Conservation (phyloP, 352 stramenopile species). For the Pythium pyrilobum region DNA sequence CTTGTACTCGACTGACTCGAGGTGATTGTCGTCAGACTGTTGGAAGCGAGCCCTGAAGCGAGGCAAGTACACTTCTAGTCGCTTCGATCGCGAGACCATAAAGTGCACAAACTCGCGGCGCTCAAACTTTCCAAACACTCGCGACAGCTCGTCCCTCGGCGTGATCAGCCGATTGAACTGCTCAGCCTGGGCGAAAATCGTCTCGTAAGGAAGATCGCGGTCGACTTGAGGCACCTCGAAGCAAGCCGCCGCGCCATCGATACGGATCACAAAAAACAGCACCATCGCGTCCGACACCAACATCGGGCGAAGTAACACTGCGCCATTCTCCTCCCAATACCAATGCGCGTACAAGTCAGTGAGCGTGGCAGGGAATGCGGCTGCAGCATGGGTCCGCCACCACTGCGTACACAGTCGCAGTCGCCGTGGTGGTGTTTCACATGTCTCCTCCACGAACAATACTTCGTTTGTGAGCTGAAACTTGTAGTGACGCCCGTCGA, state of each 20-base stretch:
- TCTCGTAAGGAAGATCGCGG: neutral
- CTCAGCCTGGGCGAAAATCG: neutral
- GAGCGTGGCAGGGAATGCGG: neutral
- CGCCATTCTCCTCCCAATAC: neutral
- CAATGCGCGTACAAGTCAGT: neutral
- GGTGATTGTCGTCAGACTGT: neutral
- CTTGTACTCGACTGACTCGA: neutral
- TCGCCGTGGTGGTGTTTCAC: neutral
- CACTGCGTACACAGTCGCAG: neutral
- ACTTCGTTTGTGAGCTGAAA: neutral
- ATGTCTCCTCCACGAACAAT: neutral
- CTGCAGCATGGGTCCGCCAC: neutral
- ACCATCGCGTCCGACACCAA: neutral
- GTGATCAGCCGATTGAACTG: neutral
- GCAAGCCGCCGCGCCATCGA: neutral
- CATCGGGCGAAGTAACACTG: neutral
- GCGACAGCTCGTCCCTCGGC: neutral
- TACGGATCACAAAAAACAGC: neutral
- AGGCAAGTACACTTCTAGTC: neutral
- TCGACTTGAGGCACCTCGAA: slow-evolving; percentile 1
- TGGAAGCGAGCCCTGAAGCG: neutral
- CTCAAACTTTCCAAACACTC: neutral
- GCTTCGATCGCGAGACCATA: neutral
- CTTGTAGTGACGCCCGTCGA: neutral
- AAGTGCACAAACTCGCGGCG: neutral